Conservation (phyloP, 2,329 filamentous ascomycete genomes). For the Aspergillus ochraceoroseus region DNA sequence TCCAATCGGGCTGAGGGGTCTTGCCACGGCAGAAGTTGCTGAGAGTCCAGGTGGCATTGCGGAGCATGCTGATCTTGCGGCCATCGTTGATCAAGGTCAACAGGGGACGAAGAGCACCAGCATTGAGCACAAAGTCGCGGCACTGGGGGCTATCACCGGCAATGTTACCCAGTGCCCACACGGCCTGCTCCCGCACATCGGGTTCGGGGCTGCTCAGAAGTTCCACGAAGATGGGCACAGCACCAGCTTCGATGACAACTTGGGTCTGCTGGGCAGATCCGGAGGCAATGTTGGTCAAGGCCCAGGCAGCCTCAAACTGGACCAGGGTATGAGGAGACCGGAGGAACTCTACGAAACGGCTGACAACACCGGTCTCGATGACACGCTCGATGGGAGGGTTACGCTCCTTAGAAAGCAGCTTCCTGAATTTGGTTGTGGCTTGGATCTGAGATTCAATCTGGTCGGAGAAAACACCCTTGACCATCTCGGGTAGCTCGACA, state of each 20-base stretch:
- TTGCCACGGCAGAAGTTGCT: slow-evolving; percentile 99
- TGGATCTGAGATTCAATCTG: slow-evolving; percentile 97
- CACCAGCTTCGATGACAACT: slow-evolving; percentile 96
- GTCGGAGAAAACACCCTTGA: slow-evolving; percentile 94
- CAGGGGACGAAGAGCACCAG: slow-evolving; percentile 84
- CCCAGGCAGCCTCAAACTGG: slow-evolving; percentile 98
- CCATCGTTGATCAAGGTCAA: slow-evolving; percentile 89
- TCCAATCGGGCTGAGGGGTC: slow-evolving; percentile 97
- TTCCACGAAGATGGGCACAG: slow-evolving; percentile 97
- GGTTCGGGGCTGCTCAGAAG: slow-evolving; percentile 91
- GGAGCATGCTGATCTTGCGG: slow-evolving; percentile 97
- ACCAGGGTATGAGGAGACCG: slow-evolving; percentile 96
- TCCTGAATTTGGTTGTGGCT: slow-evolving; percentile 96
- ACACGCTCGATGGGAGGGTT: slow-evolving; percentile 99
- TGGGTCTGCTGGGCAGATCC: slow-evolving; percentile 96
- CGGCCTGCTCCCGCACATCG: slow-evolving; percentile 95
- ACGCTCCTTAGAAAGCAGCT: slow-evolving; percentile 95
- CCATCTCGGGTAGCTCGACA: slow-evolving; percentile 97
- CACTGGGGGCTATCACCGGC: slow-evolving; percentile 96
- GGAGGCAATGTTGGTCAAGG: slow-evolving; percentile 97
- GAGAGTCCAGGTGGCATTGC: slow-evolving; percentile 97
- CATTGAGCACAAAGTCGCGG: slow-evolving; percentile 90
- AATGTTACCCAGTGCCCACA: slow-evolving; percentile 98
- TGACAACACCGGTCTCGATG: slow-evolving; percentile 97
- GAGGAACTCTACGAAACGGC: slow-evolving; percentile 96